Evolutionary conservation across 2,329 filamentous ascomycete species (phyloP).

Genomic region (Talaromyces funiculosus): DNA sequence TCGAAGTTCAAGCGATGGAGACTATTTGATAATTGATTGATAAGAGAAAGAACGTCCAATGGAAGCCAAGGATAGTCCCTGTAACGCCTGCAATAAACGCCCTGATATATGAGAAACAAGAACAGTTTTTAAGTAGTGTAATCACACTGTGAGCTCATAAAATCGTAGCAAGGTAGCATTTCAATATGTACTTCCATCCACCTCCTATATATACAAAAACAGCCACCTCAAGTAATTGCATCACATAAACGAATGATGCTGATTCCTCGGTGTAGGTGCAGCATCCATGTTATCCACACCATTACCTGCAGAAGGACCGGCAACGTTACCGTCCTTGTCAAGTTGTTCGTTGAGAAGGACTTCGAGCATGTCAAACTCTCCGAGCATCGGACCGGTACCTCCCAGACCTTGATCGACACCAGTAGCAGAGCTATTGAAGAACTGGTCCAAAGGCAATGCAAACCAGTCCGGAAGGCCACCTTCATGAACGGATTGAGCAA

Average conservation of each 20-base stretch:
- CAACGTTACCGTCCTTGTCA: conserved; percentile 11
- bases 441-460: conserved; percentile 55
- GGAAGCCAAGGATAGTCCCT: not conserved
- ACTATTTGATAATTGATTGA: not conserved
- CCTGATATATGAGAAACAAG: not conserved
- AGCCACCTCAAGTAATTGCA: too few relatives aligned
- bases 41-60: not conserved
- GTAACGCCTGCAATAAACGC: not conserved
- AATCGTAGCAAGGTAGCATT: not conserved
- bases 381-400: conserved; percentile 58
- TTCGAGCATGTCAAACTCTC: conserved; percentile 48
- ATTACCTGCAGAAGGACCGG: not conserved
- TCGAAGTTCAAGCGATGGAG: not conserved
- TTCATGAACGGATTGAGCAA: conserved; percentile 19
- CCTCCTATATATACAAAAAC: too few relatives aligned
- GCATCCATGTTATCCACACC: not conserved
- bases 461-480: conserved; percentile 51
- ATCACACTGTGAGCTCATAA: not conserved
- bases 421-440: conserved; percentile 46
- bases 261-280: not conserved
- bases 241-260: conserved; percentile 11
- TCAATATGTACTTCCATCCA: not conserved
- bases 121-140: not conserved
- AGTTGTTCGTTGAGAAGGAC: conserved; percentile 37
- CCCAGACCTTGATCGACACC: conserved; percentile 50